These are phyloP conservation scores for Excoecaria agallocha DNA, from an alignment of 345 rosid genomes.

Conservation along the genomic window DNA sequence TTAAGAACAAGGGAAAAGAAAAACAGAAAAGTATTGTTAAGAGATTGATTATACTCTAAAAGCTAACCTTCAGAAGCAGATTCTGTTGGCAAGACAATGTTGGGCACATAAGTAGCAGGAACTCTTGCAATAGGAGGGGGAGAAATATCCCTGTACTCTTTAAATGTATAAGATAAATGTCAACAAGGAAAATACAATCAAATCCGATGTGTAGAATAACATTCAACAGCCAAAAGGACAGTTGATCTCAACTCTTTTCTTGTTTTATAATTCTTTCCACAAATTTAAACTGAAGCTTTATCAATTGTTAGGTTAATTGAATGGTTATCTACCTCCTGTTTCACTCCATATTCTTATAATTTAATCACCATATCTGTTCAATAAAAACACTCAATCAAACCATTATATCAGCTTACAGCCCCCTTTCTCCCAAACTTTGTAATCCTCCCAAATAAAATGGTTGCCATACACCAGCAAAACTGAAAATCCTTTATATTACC, in stretches of 20 bases:
- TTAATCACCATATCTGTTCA: background rate
- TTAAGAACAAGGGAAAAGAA: background rate
- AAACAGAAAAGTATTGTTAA: background rate
- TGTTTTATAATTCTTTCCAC: background rate
- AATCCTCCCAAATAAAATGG: background rate
- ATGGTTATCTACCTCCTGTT: background rate
- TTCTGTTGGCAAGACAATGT: slow-evolving; percentile 17
- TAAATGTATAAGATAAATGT: slow-evolving; percentile 31
- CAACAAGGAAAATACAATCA: background rate
- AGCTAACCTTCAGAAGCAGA: slow-evolving; percentile 31
- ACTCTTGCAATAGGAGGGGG: slow-evolving; percentile 37
- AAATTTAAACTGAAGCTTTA: background rate
- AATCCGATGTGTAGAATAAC: background rate
- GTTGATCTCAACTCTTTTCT: background rate
- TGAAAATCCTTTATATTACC: too few species aligned
- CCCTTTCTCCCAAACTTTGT: background rate
- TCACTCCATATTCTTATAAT: background rate
- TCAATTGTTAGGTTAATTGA: background rate
- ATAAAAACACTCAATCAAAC: background rate
- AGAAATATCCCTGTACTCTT: slow-evolving; percentile 33
- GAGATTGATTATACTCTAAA: background rate
- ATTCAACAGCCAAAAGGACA: background rate
- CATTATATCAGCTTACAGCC: background rate
- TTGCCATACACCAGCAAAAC: background rate
- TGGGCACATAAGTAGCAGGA: slow-evolving; percentile 27